phyloP scores from a whole-genome alignment of 768 basidiomycete genomes.

The Aureoboletus auriporus region DNA sequence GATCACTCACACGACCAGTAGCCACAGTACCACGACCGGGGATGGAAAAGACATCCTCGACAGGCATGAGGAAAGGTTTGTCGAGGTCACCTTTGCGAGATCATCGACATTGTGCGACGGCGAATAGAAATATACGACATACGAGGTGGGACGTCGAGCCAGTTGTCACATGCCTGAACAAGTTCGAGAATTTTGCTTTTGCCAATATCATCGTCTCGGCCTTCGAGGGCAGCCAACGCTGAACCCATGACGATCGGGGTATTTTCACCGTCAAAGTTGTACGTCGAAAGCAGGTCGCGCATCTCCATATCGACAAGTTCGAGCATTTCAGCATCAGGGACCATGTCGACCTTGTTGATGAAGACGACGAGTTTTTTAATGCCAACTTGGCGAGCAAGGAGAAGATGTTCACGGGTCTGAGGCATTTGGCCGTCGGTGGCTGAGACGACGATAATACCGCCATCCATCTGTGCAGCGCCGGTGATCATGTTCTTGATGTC shows the following conservation, averaged over 20 bases:
- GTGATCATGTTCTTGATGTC: slow-evolving; percentile 99
- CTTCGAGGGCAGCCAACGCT: slow-evolving; percentile 91
- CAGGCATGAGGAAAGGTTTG: slow-evolving; percentile 93
- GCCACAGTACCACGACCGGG: slow-evolving; percentile 98
- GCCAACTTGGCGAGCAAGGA: slow-evolving; percentile 96
- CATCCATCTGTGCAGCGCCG: slow-evolving; percentile 97
- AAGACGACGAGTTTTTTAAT: slow-evolving; percentile 97
- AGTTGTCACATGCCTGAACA: slow-evolving; percentile 82
- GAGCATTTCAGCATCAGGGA: slow-evolving; percentile 96
- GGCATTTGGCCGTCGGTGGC: slow-evolving; percentile 99
- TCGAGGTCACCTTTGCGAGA: slow-evolving; percentile 77
- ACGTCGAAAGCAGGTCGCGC: slow-evolving; percentile 87
- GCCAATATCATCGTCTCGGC: slow-evolving; percentile 77
- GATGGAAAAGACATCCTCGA: slow-evolving; percentile 98
- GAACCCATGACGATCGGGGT: slow-evolving; percentile 99
- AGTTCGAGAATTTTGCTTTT: slow-evolving; percentile 76
- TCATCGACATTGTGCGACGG: slow-evolving; percentile 1
- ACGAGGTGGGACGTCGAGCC: slow-evolving; percentile 94
- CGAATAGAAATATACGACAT: slow-evolving; percentile 27
- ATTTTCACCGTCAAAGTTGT: slow-evolving; percentile 95
- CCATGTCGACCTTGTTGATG: slow-evolving; percentile 99
- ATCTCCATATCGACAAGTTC: slow-evolving; percentile 99
- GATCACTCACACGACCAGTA: slow-evolving; percentile 73
- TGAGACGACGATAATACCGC: slow-evolving; percentile 93
- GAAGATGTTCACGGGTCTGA: slow-evolving; percentile 96